These are phyloP conservation scores for Abrus precatorius DNA, from an alignment of 306 rosid species.

Conservation along the genomic window DNA sequence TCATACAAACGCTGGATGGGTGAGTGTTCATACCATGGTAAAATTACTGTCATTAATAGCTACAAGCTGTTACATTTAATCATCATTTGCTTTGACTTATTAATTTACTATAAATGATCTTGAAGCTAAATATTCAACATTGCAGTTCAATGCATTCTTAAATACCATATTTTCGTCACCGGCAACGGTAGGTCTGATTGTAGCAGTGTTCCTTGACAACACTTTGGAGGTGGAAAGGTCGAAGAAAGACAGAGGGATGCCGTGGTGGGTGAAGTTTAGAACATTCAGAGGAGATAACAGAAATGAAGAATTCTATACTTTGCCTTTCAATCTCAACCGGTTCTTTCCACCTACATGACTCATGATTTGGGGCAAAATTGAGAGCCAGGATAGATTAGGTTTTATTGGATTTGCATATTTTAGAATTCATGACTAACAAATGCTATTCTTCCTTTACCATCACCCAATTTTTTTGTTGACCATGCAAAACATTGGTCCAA, in stretches of 20 bases:
- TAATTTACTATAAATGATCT: neutral
- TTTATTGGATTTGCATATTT: constrained; percentile 38
- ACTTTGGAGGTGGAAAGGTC: constrained; percentile 88
- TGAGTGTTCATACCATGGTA: constrained; percentile 45
- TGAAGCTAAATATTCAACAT: neutral
- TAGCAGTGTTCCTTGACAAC: constrained; percentile 94
- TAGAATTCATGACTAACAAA: constrained; percentile 37
- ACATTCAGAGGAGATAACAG: constrained; percentile 92
- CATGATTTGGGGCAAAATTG: neutral
- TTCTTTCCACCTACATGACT: constrained; percentile 88
- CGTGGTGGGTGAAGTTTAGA: constrained; percentile 99
- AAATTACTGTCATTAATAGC: neutral
- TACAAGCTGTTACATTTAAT: neutral
- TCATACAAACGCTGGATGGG: constrained; percentile 84
- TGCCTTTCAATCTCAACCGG: constrained; percentile 95
- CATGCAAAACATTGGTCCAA: constrained; percentile 46
- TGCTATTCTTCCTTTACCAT: constrained; percentile 51
- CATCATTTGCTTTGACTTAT: neutral
- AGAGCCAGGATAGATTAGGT: constrained; percentile 27
- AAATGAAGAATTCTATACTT: constrained; percentile 92
- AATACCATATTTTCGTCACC: constrained; percentile 92
- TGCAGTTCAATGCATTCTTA: constrained; percentile 94
- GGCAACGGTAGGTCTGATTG: constrained; percentile 79
- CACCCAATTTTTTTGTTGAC: constrained; percentile 45
- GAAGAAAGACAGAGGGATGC: constrained; percentile 95